These are phyloP conservation scores for Prunus mongolica DNA, from an alignment of 306 rosid species.

Conservation along the genomic window DNA sequence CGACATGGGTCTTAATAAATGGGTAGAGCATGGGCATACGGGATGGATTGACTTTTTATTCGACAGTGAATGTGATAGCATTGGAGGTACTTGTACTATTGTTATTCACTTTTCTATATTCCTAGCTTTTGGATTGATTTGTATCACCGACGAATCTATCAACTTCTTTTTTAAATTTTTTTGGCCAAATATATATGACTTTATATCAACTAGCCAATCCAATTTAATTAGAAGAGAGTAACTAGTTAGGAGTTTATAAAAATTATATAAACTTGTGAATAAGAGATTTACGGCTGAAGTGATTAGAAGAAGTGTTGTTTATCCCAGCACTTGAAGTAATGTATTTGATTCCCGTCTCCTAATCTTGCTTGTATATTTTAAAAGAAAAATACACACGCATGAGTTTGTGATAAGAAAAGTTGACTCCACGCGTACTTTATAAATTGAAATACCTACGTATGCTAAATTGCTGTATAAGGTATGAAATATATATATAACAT, in stretches of 20 bases:
- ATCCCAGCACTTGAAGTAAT: too few relatives aligned
- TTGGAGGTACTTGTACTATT: background rate
- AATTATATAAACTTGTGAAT: too few relatives aligned
- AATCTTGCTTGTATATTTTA: too few relatives aligned
- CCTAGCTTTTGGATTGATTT: constrained; percentile 7
- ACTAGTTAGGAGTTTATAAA: too few relatives aligned
- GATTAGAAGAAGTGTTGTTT: too few relatives aligned
- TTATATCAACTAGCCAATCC: background rate
- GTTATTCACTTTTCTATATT: background rate
- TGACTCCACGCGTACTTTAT: background rate
- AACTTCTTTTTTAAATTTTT: background rate
- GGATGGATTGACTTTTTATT: background rate
- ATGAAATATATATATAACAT: background rate
- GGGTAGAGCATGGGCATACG: too few relatives aligned
- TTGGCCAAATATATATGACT: background rate
- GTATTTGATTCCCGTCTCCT: too few relatives aligned
- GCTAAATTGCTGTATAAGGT: background rate
- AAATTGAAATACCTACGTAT: background rate
- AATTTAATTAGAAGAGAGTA: too few relatives aligned
- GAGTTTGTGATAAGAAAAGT: too few relatives aligned
- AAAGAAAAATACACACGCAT: too few relatives aligned
- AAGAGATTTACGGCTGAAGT: too few relatives aligned
- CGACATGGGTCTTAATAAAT: background rate
- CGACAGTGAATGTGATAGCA: background rate
- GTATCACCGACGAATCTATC: background rate